Evolutionary conservation across 192 early-diverging fungal species (phyloP).

Genomic region (Podochytrium sp.): DNA sequence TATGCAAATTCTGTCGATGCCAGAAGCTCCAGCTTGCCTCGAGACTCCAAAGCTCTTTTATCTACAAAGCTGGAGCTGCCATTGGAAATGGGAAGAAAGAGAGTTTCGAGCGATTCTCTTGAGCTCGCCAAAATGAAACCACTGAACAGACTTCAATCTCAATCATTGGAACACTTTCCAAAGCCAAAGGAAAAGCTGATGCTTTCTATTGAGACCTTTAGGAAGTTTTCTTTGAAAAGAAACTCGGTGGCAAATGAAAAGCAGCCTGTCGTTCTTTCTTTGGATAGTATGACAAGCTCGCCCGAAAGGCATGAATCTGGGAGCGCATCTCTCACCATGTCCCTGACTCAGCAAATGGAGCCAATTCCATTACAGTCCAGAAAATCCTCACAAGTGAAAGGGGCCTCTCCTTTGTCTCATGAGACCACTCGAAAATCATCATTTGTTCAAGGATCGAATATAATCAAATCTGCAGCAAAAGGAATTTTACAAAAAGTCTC

Average conservation of each 20-base stretch:
- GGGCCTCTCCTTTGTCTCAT: neutral
- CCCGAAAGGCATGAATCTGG: too few relatives aligned
- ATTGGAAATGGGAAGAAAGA: neutral
- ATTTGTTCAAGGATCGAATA: neutral
- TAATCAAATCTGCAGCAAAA: constrained; percentile 14
- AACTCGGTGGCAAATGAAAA: too few relatives aligned
- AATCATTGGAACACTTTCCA: neutral
- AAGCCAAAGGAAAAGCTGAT: too few relatives aligned
- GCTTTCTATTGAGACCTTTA: too few relatives aligned
- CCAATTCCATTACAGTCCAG: neutral
- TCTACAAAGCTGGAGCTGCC: neutral
- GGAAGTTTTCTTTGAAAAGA: too few relatives aligned
- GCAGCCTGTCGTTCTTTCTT: too few relatives aligned
- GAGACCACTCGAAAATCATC: neutral
- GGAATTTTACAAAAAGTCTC: constrained; percentile 23
- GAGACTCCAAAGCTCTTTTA: too few relatives aligned
- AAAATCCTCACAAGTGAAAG: neutral
- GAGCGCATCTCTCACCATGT: too few relatives aligned
- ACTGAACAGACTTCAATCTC: neutral
- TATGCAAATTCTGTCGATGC: too few relatives aligned
- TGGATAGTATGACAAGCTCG: too few relatives aligned
- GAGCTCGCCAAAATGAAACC: neutral
- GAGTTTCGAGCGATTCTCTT: neutral
- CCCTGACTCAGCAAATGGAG: too few relatives aligned
- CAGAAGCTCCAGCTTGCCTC: too few relatives aligned